Conservation (phyloP, 345 rosid species). For the Hevea brasiliensis region DNA sequence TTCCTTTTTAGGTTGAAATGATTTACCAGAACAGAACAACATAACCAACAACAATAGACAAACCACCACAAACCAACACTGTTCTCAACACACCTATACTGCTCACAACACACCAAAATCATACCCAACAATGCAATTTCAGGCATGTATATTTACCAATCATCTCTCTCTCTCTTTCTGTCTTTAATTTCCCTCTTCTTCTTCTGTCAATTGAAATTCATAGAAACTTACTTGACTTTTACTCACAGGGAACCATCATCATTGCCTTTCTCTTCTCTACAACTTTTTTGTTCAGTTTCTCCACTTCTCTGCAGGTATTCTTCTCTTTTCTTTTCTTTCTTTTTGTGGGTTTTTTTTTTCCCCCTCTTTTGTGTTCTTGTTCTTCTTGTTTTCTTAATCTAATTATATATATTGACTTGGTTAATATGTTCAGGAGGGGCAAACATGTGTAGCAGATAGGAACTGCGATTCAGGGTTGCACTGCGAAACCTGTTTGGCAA, state of each 20-base stretch:
- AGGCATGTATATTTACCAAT: conserved; percentile 12
- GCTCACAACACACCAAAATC: neutral
- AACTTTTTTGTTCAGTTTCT: conserved; percentile 39
- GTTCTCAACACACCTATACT: too few species aligned
- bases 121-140: conserved; percentile 10
- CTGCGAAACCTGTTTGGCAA: conserved; percentile 29
- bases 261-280: conserved; percentile 32
- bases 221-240: conserved; percentile 14
- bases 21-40: neutral
- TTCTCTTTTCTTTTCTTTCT: neutral
- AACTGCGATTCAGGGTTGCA: conserved; percentile 28
- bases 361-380: neutral
- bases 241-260: conserved; percentile 36
- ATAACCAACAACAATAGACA: neutral
- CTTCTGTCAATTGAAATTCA: neutral
- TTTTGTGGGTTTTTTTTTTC: neutral
- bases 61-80: neutral
- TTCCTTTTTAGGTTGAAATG: neutral
- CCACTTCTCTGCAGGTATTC: conserved; percentile 64
- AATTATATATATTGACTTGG: neutral
- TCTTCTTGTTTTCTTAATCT: neutral
- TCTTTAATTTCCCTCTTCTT: neutral
- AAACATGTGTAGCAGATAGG: conserved; percentile 18
- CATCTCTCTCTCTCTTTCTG: neutral
- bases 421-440: conserved; percentile 17